Evolutionary conservation across 805 yeast genomes (phyloP).

Genomic region (Starmerella tilneyi): DNA sequence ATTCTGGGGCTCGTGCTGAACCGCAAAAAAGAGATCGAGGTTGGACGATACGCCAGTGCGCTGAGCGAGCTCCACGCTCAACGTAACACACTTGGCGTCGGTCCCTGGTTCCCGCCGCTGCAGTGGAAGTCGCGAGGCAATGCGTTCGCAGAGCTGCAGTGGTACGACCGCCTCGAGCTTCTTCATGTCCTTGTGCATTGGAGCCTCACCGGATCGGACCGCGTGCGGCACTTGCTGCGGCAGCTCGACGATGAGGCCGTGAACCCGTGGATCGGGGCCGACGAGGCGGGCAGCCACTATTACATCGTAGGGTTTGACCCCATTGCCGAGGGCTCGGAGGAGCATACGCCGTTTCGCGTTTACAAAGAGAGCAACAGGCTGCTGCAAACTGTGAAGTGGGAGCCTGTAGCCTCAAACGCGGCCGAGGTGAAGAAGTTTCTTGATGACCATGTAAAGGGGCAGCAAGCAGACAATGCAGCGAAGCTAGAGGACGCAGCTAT

Average conservation of each 20-base stretch:
- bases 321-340: slow-evolving; percentile 19
- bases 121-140: slow-evolving; percentile 24
- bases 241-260: slow-evolving; percentile 18
- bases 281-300: slow-evolving; percentile 22
- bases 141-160: slow-evolving; percentile 28
- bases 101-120: slow-evolving; percentile 26
- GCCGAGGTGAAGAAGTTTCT: slow-evolving; percentile 25
- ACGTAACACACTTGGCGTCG: slow-evolving; percentile 27
- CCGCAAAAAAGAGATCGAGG: slow-evolving; percentile 35
- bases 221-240: slow-evolving; percentile 24
- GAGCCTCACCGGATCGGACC: slow-evolving; percentile 29
- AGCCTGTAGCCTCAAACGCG: slow-evolving; percentile 28
- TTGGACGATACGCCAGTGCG: slow-evolving; percentile 32
- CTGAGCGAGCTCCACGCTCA: slow-evolving; percentile 32
- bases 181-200: slow-evolving; percentile 30
- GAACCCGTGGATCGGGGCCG: slow-evolving; percentile 25
- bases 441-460: slow-evolving; percentile 4
- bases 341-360: slow-evolving; percentile 31
- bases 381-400: slow-evolving; percentile 30
- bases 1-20: slow-evolving; percentile 32
- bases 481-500: not conserved
- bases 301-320: slow-evolving; percentile 24
- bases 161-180: slow-evolving; percentile 31
- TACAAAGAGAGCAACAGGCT: slow-evolving; percentile 30
- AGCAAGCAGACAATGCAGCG: not conserved